phyloP scores from a whole-genome alignment of 2,329 filamentous ascomycete genomes.

The Aspergillus caelatus region DNA sequence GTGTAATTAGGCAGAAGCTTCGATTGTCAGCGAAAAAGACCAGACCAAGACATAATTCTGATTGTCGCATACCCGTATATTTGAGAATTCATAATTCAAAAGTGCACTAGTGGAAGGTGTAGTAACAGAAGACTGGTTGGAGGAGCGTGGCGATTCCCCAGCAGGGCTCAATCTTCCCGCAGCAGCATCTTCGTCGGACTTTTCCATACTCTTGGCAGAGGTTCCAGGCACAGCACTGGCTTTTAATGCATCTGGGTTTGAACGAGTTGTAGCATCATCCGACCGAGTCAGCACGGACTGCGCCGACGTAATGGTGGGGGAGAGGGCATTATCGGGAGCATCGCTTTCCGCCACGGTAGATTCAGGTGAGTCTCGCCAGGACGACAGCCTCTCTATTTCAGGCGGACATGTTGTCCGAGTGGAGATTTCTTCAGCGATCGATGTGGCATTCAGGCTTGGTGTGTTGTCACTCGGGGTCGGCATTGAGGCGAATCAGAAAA shows the following conservation, averaged over 20 bases:
- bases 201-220: conserved; percentile 28
- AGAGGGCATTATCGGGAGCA: conserved; percentile 31
- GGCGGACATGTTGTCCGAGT: conserved; percentile 55
- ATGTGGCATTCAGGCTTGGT: conserved; percentile 44
- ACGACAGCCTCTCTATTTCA: conserved; percentile 41
- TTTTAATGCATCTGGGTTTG: conserved; percentile 29
- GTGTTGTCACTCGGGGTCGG: conserved; percentile 52
- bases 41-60: conserved; percentile 4
- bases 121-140: conserved; percentile 32
- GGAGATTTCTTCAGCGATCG: conserved; percentile 48
- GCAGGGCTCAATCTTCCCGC: conserved; percentile 37
- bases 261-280: conserved; percentile 29
- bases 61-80: conserved; percentile 51
- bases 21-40: conserved; percentile 20
- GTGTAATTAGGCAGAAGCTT: conserved; percentile 77
- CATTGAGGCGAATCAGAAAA: conserved; percentile 49
- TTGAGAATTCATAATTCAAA: conserved; percentile 59
- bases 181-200: conserved; percentile 35
- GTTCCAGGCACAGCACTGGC: conserved; percentile 24
- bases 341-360: conserved; percentile 26
- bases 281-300: conserved; percentile 31
- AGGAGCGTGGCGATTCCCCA: conserved; percentile 35
- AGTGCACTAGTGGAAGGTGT: conserved; percentile 46
- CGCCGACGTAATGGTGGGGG: conserved; percentile 26
- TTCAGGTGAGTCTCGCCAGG: conserved; percentile 38